Evolutionary conservation across 805 yeast species (phyloP), one percentile per base, ranked within the genome.

Genomic region (Vanderwaltozyma tropicalis): DNA sequence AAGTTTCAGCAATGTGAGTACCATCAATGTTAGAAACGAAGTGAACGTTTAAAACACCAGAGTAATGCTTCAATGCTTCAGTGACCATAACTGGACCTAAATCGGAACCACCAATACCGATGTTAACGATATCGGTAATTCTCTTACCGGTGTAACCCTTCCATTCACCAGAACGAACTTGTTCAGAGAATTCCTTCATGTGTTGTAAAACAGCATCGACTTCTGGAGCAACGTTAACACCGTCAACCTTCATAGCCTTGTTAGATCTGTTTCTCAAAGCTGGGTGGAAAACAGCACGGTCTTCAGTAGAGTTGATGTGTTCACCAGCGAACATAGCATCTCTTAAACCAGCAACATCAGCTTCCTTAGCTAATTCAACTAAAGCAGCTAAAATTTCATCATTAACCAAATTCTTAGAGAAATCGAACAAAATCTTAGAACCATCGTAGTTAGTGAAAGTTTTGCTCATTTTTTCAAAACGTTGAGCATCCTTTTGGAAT

Each of bases 71-170:
- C 61, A 92, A 74, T 30, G 98, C 96, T 70, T 92, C 97, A 45
- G 96, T 86, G 53, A 92, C 97, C 98, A 92, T 92, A 38, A 92
- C 97, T 32, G 98, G 98, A 55, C 98, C 98, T 54, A 92, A 74
- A 66, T 92, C 98, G 21, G 96, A 87, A 52, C 98, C 98, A 61
- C 98, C 98, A 60, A 92, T 92, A 66, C 98, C 98, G 55, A 92
- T 85, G 74, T 92, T 92, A 57, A 92, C 97, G 40, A 92, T 78
- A 57, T 86, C 94, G 52, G 92, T 83, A 67, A 92, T 89, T 53
- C 71, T 67, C 74, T 87, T 86, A 52, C 97, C 97, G 50, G 96
- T 80, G 75, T 83, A 89, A 62, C 98, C 98, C 55, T 76, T 87
- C 96, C 97, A 89, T 48, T 68, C 73, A 55, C 98, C 98, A 34